phyloP scores from a whole-genome alignment of 1,284 basidiomycete species.

The Psilocybe mexicana region DNA sequence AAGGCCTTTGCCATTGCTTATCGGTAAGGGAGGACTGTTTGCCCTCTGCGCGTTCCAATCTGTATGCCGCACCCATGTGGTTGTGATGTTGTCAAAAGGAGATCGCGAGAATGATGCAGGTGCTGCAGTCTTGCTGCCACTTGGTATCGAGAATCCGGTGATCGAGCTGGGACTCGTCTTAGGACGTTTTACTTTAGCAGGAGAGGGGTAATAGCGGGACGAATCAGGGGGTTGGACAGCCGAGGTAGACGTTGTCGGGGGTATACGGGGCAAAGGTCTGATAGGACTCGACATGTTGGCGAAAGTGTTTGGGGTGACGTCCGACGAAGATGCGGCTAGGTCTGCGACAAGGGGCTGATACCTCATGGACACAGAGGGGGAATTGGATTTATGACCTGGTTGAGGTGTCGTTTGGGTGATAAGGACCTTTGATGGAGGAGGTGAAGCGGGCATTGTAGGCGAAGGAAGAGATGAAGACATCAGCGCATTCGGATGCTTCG shows the following conservation, averaged over 20 bases:
- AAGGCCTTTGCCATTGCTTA: constrained; percentile 6
- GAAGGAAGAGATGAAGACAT: constrained; percentile 6
- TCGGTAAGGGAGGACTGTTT: constrained; percentile 11
- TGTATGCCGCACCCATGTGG: constrained; percentile 30
- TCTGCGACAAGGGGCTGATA: constrained; percentile 30
- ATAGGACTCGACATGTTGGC: constrained; percentile 9
- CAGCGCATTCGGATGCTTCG: constrained; percentile 14
- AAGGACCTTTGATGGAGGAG: constrained; percentile 25
- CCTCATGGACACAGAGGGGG: constrained; percentile 24
- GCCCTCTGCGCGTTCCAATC: constrained; percentile 4
- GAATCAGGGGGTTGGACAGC: not conserved
- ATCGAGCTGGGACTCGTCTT: constrained; percentile 28
- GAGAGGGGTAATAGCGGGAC: constrained; percentile 13
- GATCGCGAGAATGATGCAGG: constrained; percentile 14
- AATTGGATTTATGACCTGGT: constrained; percentile 21
- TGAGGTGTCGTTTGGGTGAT: constrained; percentile 20
- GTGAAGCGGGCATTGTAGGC: constrained; percentile 1
- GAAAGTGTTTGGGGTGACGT: not conserved
- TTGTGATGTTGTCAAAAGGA: constrained; percentile 27
- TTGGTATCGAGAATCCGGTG: constrained; percentile 8
- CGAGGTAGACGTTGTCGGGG: constrained; percentile 12
- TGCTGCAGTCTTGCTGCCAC: not conserved
- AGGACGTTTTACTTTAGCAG: constrained; percentile 24
- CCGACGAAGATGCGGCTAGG: constrained; percentile 7
- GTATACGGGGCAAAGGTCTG: constrained; percentile 29